Evolutionary conservation across 768 basidiomycete species (phyloP), one percentile per base, ranked within the genome.

Genomic region (Pleurotus cornucopiae): DNA sequence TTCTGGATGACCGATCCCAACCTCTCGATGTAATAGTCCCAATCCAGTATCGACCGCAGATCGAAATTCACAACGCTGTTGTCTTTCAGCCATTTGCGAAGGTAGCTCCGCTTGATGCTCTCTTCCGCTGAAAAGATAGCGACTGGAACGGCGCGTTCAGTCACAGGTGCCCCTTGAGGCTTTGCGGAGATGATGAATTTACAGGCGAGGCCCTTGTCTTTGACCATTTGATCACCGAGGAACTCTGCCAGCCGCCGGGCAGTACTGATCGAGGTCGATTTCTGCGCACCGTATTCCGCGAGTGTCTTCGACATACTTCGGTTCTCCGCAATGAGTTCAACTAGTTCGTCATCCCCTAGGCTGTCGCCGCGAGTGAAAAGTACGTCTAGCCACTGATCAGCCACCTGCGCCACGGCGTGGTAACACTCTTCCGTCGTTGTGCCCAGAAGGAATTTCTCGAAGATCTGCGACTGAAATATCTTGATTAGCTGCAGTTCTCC

Each of bases 401-500:
- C 97, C 39, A 98, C 85, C 61, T 89, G 77, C 1, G 97, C 96
- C 20, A 99, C 97, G 1, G 89, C 92, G 2, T 86, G 83, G 65
- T 99, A 98, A 70, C 97, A 99, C 63, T 98, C 95, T 66, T 96
- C 88, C 2, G 91, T 92, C 0, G 95, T 98, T 2, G 83, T 78
- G 0, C 97, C 97, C 0, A 98, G 84, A 21, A 99, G 73, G 76
- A 98, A 99, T 66, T 91, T 96, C 72, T 97, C 96, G 70, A 99
- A 99, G 64, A 99, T 91, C 65, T 96, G 92, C 1, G 93, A 91
- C 68, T 99, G 97, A 81, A 99, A 99, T 62, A 94, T 96, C 73
- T 99, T 99, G 86, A 99, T 95, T 64, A 98, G 84, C 67, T 98
- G 96, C 38, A 98, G 78, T 68, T 99, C 97, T 38, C 95, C 97